Evolutionary conservation across 495 filamentous ascomycete species (phyloP), one percentile per base, ranked within the genome.

Genomic region (Aspergillus bridgeri): DNA sequence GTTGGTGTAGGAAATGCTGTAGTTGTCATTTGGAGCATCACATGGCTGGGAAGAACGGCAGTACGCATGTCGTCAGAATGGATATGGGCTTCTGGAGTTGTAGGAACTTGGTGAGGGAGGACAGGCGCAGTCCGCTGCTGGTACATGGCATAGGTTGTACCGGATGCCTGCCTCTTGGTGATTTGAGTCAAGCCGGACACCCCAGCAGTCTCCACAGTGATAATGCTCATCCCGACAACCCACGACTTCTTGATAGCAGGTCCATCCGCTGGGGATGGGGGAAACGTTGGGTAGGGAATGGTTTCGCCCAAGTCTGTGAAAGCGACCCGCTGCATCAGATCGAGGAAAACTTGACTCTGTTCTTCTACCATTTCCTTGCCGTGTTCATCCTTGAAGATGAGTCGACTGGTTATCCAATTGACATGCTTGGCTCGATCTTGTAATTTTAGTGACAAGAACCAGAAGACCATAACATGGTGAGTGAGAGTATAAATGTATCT

Each of bases 401-500:
- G 79, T 57, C 89, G 88, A 67, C 88, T 91, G n/a, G 89, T 87
- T 59, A 98, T 96, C 91, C 91, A 97, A 47, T 85, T 83, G 47
- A 96, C 89, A 58, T 95, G 88, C 58, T 85, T 90, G 18, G 85
- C 81, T 24, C 95, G 86, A 60, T 97, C 91, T 43, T 85, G 79
- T 29, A 96, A 80, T 67, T 89, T 92, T 58, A 98, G 68, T 6
- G 90, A 88, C 52, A 98, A 75, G 69, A 96, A 98, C 95, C 95
- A 99, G 64, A 96, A 96, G 3, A 90, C 89, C 62, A 98, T 91
- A 62, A 96, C 91, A 70, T 98, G 91, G 68, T 96, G 96, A 6
- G 94, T 92, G 22, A 97, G 76, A 1, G 90, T 87, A 66, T 92
- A 92, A 25, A 98, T 90, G 67, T 99, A 99, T 67, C 92, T 90